Base-by-base conservation (phyloP, 345 rosid genomes). In the Anastatica hierochuntica region DNA sequence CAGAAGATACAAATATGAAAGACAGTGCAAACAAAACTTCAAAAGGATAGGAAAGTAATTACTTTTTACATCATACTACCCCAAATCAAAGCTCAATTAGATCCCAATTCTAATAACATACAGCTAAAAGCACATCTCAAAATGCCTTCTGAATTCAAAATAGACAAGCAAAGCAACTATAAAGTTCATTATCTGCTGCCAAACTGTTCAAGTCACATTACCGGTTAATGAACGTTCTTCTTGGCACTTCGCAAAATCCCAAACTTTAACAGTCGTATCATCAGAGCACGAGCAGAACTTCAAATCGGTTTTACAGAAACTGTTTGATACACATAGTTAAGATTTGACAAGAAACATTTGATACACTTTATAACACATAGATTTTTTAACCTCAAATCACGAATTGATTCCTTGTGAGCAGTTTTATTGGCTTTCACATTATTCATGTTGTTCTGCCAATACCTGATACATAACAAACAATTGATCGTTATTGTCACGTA, bases 391-490 rank as follows among this genome's bases (percentile, higher is more conserved):
- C 98, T 92, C 63, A 88, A 54, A 69, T 72, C 97, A 30, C 94
- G 90, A 38, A 92, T 77, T 33, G 98, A 92, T 75, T 92, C 97
- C 64, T 85, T 92, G 74, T 88, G 97, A 49, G 98, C 97, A 66
- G 94, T 72, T 74, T 80, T 92, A 70, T 88, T 88, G 58, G 77
- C 90, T 79, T 92, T 92, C 19, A 92, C 98, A 67, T 88, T 88
- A 62, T 92, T 92, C 98, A 92, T 92, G 62, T 85, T 88, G 72
- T 78, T 88, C 73, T 88, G 98, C 98, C 98, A 92, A 55, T 88
- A 92, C 86, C 98, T 92, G 67, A 55, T 58, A 52, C 58, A 29
- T 17, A 24, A 21, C 7, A n/a, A 15, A 38, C 14, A 48, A 10
- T 4, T 14, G 46, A 47, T 56, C 49, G 17, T 48, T 49, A 48